Conservation (phyloP, 345 rosid genomes). For the Eucalyptus cladocalyx region DNA sequence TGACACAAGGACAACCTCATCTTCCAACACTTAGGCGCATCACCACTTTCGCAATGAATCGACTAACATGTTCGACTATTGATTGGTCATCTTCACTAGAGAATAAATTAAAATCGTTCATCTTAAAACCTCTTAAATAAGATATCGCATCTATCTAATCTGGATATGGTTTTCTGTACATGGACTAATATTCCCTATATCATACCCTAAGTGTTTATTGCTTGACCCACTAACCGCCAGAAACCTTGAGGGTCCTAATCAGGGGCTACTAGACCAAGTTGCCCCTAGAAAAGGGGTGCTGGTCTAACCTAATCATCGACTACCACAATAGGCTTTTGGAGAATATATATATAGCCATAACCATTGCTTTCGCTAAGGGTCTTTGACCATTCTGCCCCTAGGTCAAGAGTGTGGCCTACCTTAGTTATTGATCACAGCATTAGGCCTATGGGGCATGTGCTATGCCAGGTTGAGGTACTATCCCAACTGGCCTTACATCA, state of each 20-base stretch:
- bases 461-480: background rate
- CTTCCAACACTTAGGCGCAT: background rate
- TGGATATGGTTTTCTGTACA: background rate
- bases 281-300: background rate
- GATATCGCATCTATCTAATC: background rate
- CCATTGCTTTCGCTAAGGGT: background rate
- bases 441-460: background rate
- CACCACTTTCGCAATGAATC: background rate
- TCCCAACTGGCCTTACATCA: background rate
- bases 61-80: background rate
- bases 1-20: background rate
- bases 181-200: background rate
- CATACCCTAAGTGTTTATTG: background rate
- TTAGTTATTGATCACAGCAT: background rate
- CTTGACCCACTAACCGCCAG: background rate
- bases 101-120: background rate
- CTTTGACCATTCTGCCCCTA: background rate
- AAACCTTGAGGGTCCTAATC: background rate
- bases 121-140: background rate
- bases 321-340: background rate
- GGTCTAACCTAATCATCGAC: no score
- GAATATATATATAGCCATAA: background rate
- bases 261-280: background rate
- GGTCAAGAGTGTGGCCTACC: background rate
- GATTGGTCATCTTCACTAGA: background rate